A percentile compares a stretch with the other conserved stretches of the same genome.
Conservation (phyloP, 2,329 filamentous ascomycete genomes). For the Curvularia eragrostidis region DNA sequence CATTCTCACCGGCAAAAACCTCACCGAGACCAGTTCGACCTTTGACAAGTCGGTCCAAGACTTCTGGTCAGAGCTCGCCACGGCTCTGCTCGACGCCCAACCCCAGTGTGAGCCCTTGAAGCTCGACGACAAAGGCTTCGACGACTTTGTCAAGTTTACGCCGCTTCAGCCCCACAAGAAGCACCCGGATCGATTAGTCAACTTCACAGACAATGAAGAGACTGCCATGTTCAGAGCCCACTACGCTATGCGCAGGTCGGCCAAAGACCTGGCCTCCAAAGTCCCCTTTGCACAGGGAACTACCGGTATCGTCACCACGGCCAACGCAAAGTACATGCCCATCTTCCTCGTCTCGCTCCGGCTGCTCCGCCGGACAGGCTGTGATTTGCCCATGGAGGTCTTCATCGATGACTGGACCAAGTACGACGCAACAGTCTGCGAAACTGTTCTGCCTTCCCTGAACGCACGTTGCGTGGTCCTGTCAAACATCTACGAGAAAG, state of each 20-base stretch:
- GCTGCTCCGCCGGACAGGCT: conserved; percentile 61
- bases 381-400: conserved; percentile 57
- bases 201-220: conserved; percentile 30
- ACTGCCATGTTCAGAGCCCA: conserved; percentile 27
- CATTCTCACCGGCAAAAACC: conserved; percentile 11
- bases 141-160: conserved; percentile 15
- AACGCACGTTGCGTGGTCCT: conserved; percentile 51
- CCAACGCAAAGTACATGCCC: conserved; percentile 57
- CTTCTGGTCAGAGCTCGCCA: conserved; percentile 27
- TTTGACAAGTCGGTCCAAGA: conserved; percentile 20
- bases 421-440: conserved; percentile 51
- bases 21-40: conserved; percentile 23
- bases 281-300: conserved; percentile 51
- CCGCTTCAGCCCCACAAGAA: conserved; percentile 20
- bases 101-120: conserved; percentile 24
- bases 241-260: conserved; percentile 30
- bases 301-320: conserved; percentile 60
- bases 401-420: conserved; percentile 49
- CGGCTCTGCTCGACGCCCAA: conserved; percentile 20
- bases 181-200: conserved; percentile 19
- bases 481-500: conserved; percentile 32
- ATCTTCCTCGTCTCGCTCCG: conserved; percentile 59
- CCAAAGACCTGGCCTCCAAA: conserved; percentile 30
- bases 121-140: conserved; percentile 14
- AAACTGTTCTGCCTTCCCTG: conserved; percentile 46